Conservation (phyloP, 1,284 basidiomycete genomes). For the Neolentinus lepideus region DNA sequence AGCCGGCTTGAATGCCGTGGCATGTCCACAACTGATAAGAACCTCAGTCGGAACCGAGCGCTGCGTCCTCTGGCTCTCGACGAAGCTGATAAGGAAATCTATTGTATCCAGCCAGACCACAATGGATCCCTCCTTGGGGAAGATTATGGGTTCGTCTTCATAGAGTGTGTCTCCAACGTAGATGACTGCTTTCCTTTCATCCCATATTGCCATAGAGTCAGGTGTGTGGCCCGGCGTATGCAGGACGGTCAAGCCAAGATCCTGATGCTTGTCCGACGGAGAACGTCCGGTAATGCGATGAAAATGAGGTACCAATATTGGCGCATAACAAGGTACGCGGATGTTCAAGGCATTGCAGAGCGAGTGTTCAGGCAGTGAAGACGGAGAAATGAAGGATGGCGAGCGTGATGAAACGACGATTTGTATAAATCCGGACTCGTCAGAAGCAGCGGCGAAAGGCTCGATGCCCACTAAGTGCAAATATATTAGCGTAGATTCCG, state of each 20-base stretch:
- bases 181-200: slow-evolving; percentile 37
- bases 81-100: slow-evolving; percentile 32
- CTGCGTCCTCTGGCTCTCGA: slow-evolving; percentile 19
- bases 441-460: slow-evolving; percentile 38
- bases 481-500: too few relatives aligned
- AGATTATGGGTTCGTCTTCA: slow-evolving; percentile 45
- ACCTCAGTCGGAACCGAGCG: slow-evolving; percentile 15
- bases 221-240: slow-evolving; percentile 53
- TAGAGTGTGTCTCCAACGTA: slow-evolving; percentile 52
- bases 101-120: slow-evolving; percentile 38
- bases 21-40: slow-evolving; percentile 40
- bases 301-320: slow-evolving; percentile 35
- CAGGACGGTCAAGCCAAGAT: slow-evolving; percentile 29
- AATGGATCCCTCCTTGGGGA: slow-evolving; percentile 44
- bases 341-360: slow-evolving; percentile 36
- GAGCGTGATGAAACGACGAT: slow-evolving; percentile 39
- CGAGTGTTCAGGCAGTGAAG: slow-evolving; percentile 32
- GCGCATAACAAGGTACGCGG: slow-evolving; percentile 33
- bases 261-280: slow-evolving; percentile 8
- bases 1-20: slow-evolving; percentile 34
- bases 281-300: slow-evolving; percentile 12
- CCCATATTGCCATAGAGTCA: slow-evolving; percentile 46
- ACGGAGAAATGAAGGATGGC: slow-evolving; percentile 33
- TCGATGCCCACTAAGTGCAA: slow-evolving; percentile 35
- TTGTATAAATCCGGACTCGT: neutral